Base-by-base conservation (phyloP, 176 grass and related monocot species). In the Phragmites australis region DNA sequence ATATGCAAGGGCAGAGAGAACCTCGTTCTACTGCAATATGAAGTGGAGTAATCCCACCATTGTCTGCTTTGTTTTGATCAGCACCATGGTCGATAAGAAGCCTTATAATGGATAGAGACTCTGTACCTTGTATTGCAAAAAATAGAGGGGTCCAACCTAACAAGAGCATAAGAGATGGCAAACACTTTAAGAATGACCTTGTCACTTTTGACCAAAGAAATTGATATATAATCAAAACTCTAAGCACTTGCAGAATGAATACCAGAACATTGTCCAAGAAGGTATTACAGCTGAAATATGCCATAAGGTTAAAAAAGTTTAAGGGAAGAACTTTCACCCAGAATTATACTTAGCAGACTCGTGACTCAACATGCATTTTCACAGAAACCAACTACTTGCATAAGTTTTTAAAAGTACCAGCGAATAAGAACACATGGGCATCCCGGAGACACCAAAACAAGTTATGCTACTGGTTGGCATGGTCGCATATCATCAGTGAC, bases 71-170 rank as follows among this genome's bases (percentile, higher is more conserved):
- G 22, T 81, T 70, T 70, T 18, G 65, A 68, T 81, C 68, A 59
- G 79, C 66, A 47, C 65, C 79, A 70, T 18, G 25, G n/a, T 56
- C 53, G 43, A 81, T 23, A 30, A 81, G 65, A 70, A 31, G 12
- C 23, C 25, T 45, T 21, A 81, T 39, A 43, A 57, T 5, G 3
- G 32, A 16, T 54, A 6, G 10, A 46, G 22, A 68, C 45, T 37
- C 78, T 21, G 10, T 6, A 70, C 65, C 49, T 31, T 45, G 17
- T 31, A 81, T 11, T 59, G 79, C 65, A 13, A 23, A 82, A 25
- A 6, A n/a, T 45, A 81, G 79, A 37, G 79, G 79, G 6, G 66
- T 16, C 6, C 0, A 1, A 48, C 41, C 78, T 81, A 70, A 21
- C 51, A 81, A 22, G 26, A 70, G 26, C 41, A 71, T 32, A 71